A percentile compares a stretch with the other conserved stretches of the same genome.
Conservation (phyloP, 176 grass and related monocot genomes). For the Areca catechu region DNA sequence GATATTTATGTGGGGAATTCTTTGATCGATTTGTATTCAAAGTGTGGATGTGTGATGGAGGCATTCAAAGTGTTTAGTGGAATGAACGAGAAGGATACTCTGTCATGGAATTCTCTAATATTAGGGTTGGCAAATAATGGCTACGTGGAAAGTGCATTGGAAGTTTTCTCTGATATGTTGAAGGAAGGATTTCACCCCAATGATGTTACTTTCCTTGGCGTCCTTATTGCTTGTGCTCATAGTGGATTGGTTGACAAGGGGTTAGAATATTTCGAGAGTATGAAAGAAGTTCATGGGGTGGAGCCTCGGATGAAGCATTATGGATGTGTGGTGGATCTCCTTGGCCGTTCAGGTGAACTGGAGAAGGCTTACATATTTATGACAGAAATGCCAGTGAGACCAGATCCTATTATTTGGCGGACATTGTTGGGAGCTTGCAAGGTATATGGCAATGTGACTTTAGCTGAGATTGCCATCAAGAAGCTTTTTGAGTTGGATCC, state of each 20-base stretch:
- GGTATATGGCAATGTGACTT: constrained; percentile 24
- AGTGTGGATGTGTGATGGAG: constrained; percentile 28
- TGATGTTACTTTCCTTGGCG: constrained; percentile 35
- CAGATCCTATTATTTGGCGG: constrained; percentile 43
- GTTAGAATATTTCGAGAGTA: constrained; percentile 35
- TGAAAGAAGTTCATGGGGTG: constrained; percentile 25
- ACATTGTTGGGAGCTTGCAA: constrained; percentile 41
- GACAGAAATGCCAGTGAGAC: constrained; percentile 24
- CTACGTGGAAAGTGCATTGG: constrained; percentile 17
- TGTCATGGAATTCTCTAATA: constrained; percentile 44
- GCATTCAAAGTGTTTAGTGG: constrained; percentile 27
- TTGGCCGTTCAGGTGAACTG: constrained; percentile 33
- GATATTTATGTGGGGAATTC: constrained; percentile 33
- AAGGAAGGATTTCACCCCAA: constrained; percentile 22
- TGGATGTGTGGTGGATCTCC: constrained; percentile 34
- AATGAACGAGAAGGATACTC: constrained; percentile 39
- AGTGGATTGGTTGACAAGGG: constrained; percentile 31
- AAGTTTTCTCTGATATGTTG: constrained; percentile 27
- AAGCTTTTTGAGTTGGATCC: constrained; percentile 32
- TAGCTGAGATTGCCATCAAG: constrained; percentile 31
- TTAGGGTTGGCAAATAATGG: constrained; percentile 37
- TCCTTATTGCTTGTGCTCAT: constrained; percentile 36
- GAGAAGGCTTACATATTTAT: constrained; percentile 32
- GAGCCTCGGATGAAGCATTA: constrained; percentile 54
- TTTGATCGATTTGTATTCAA: constrained; percentile 38